Base-by-base conservation (phyloP, 495 filamentous ascomycete genomes). In the Glutinoglossum americanum region DNA sequence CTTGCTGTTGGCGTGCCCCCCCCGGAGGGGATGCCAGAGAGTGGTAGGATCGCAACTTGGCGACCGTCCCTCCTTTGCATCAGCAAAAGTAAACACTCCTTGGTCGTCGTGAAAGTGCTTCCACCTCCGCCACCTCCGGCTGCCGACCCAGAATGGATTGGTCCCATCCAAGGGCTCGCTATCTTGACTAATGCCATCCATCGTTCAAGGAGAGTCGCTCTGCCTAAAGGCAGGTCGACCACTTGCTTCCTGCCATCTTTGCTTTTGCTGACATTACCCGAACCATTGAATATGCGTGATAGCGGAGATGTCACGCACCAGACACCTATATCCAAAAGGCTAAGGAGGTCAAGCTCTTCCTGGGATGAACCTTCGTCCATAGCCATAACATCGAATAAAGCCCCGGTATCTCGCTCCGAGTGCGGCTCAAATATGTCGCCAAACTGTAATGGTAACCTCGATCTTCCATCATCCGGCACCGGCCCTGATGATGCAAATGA, bases 151-250 rank as follows among this genome's bases (percentile, higher is more conserved):
- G 49, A 53, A 21, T 53, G 49, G 30, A 53, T 53, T 15, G 49
- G 49, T 30, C 49, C 49, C 49, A 53, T 53, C 49, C 49, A 53
- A 13, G 49, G 49, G 13, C 1, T 53, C 13, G 49, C 49, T 27
- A 53, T 28, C 49, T 53, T 53, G 49, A 13, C 49, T 32, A 53
- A 53, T 27, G 49, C 49, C 49, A 53, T 53, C 49, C 49, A 53
- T 32, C 49, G 3, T 25, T 53, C 49, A 2, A 30, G 49, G 2
- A 27, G 23, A 8, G 30, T 17, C 5, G 26, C 25, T 32, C 28
- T 53, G 8, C 49, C 49, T 17, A 53, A 30, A 15, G 28, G 23
- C 6, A 53, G 11, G 13, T 53, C 49, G 15, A 23, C 41, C 13
- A 45, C 41, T 45, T 21, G 41, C 3, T 45, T 45, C 21, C n/a